Evolutionary conservation across 106 monocot genomes (phyloP).

Genomic region (Dioscorea zingiberensis): DNA sequence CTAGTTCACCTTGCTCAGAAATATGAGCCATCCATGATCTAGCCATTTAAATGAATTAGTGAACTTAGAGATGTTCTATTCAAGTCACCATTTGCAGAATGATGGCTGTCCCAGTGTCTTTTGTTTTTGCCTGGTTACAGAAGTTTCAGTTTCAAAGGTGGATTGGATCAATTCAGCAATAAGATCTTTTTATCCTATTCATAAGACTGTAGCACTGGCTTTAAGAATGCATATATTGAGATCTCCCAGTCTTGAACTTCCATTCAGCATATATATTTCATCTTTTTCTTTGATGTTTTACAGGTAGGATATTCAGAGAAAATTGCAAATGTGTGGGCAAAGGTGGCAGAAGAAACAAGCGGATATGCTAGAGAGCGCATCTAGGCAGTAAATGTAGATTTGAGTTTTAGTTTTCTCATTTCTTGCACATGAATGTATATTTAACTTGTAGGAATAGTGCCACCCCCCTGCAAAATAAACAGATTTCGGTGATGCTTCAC

Average conservation of each 20-base stretch:
- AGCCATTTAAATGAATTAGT: too few relatives aligned
- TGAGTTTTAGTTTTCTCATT: constrained; percentile 5
- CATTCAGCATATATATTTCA: background rate
- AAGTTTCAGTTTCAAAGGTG: too few relatives aligned
- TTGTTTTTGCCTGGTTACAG: too few relatives aligned
- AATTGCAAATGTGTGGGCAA: constrained; percentile 47
- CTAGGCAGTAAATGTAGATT: constrained; percentile 3
- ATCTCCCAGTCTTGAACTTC: background rate
- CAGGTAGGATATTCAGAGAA: constrained; percentile 73
- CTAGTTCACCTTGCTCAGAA: too few relatives aligned
- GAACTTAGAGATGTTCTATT: too few relatives aligned
- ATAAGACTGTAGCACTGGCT: too few relatives aligned
- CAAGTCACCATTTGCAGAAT: too few relatives aligned
- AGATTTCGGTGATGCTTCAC: background rate
- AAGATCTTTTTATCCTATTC: too few relatives aligned
- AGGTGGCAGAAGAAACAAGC: constrained; percentile 46
- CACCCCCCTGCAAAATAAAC: background rate
- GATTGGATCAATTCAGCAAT: too few relatives aligned
- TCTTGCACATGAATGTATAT: constrained; percentile 14
- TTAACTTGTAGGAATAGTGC: constrained; percentile 4
- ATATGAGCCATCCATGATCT: too few relatives aligned
- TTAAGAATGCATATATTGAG: too few relatives aligned
- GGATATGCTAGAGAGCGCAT: constrained; percentile 23
- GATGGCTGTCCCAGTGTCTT: too few relatives aligned
- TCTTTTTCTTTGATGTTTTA: background rate